These are phyloP conservation scores for Thermothielavioides terrestris DNA, from an alignment of 495 filamentous ascomycete species.

Conservation along the genomic window DNA sequence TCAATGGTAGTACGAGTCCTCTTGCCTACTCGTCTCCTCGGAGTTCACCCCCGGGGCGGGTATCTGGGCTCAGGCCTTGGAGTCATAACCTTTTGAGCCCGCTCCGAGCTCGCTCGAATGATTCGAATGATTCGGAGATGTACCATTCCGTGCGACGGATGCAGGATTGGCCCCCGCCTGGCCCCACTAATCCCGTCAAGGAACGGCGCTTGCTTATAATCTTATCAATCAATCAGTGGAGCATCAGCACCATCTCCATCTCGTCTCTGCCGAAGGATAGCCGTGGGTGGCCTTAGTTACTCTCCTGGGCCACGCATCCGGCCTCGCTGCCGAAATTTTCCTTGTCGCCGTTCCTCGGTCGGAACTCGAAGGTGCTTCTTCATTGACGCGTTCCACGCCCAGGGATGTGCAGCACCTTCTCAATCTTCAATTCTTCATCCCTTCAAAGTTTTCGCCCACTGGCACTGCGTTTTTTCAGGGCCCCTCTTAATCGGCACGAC, in stretches of 20 bases:
- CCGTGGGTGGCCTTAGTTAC: constrained; percentile 1
- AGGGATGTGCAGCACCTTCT: neutral
- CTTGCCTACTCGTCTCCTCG: too few species aligned
- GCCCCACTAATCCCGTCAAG: constrained; percentile 3
- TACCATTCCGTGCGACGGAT: neutral
- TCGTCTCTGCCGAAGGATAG: constrained; percentile 18
- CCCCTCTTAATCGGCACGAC: too few species aligned
- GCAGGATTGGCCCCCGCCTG: neutral
- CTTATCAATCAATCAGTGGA: constrained; percentile 33
- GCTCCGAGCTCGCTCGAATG: too few species aligned
- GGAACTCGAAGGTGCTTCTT: neutral
- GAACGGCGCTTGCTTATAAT: constrained; percentile 18
- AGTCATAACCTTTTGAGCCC: too few species aligned
- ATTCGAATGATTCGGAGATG: too few species aligned
- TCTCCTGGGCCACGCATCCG: constrained; percentile 8
- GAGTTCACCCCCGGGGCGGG: too few species aligned
- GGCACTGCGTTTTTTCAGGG: neutral
- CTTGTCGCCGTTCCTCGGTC: neutral
- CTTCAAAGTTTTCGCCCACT: neutral
- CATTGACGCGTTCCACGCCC: neutral
- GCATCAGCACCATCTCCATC: constrained; percentile 16
- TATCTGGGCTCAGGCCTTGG: too few species aligned
- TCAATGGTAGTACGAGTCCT: too few species aligned
- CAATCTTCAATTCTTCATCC: neutral
- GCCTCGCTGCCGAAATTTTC: constrained; percentile 11